These are phyloP conservation scores for Aotearoamyces nothofagi DNA, from an alignment of 2,329 filamentous ascomycete species.

Conservation along the genomic window DNA sequence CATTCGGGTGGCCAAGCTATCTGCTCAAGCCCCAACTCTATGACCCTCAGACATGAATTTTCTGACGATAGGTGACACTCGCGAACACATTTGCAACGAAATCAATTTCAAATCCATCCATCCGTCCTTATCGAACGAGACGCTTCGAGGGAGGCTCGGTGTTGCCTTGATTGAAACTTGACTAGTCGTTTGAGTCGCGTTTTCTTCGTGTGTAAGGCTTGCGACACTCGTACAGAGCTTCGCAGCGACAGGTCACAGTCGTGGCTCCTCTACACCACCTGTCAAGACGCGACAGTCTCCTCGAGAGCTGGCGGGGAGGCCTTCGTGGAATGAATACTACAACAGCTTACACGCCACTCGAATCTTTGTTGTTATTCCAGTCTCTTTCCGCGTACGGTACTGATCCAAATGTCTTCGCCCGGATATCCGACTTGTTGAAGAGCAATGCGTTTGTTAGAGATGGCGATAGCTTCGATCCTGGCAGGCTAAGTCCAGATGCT, in stretches of 20 bases:
- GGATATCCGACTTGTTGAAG: constrained; percentile 60
- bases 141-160: too few species aligned
- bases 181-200: too few species aligned
- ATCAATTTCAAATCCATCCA: too few species aligned
- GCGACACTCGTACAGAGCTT: neutral
- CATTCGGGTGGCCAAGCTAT: too few species aligned
- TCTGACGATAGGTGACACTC: too few species aligned
- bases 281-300: constrained; percentile 35
- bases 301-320: constrained; percentile 39
- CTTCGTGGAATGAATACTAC: constrained; percentile 38
- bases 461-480: constrained; percentile 55
- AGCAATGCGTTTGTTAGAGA: constrained; percentile 59
- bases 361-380: constrained; percentile 76
- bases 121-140: too few species aligned
- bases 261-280: constrained; percentile 40
- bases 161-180: too few species aligned
- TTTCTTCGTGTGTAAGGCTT: too few species aligned
- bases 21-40: too few species aligned
- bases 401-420: constrained; percentile 48
- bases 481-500: constrained; percentile 61
- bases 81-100: too few species aligned
- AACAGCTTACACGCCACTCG: constrained; percentile 66
- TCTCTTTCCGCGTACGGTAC: constrained; percentile 55
- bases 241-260: constrained; percentile 9
- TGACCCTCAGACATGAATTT: too few species aligned